Evolutionary conservation across 108 stramenopile genomes (phyloP).

Genomic region (Pseudonitzschia multiseries): DNA sequence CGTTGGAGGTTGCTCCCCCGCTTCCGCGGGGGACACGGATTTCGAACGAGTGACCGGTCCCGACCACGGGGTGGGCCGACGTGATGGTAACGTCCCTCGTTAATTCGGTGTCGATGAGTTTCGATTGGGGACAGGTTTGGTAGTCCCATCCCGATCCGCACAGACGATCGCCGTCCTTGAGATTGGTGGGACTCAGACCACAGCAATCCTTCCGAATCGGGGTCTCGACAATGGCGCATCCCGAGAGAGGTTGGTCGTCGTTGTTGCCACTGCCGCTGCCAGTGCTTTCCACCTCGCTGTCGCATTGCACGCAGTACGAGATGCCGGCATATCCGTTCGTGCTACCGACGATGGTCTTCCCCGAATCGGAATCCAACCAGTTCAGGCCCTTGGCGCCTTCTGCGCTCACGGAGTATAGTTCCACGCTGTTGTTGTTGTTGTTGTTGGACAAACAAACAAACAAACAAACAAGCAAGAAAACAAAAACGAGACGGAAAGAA

Average conservation of each 20-base stretch:
- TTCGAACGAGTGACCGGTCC: neutral
- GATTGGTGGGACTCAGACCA: neutral
- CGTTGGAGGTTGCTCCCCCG: neutral
- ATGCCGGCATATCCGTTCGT: slow-evolving; percentile 3
- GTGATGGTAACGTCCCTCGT: neutral
- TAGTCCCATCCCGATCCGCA: slow-evolving; percentile 1
- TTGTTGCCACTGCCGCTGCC: neutral
- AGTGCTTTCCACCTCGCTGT: neutral
- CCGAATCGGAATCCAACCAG: neutral
- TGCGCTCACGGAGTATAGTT: neutral
- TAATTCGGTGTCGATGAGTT: neutral
- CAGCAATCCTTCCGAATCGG: neutral
- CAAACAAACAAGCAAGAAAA: neutral
- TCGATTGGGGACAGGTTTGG: neutral
- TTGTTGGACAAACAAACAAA: too few species aligned
- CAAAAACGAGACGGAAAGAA: neutral
- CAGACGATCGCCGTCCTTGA: neutral
- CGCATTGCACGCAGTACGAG: slow-evolving; percentile 2
- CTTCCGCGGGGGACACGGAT: neutral
- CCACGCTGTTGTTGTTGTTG: neutral
- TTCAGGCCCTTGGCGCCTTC: neutral
- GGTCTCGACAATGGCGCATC: neutral
- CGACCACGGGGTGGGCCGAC: neutral
- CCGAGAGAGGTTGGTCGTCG: neutral
- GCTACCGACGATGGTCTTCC: neutral